Percentiles rank a stretch among this genome's conserved stretches.
Evolutionary conservation across 1,284 basidiomycete species (phyloP).

Genomic region (Tilletia caries): DNA sequence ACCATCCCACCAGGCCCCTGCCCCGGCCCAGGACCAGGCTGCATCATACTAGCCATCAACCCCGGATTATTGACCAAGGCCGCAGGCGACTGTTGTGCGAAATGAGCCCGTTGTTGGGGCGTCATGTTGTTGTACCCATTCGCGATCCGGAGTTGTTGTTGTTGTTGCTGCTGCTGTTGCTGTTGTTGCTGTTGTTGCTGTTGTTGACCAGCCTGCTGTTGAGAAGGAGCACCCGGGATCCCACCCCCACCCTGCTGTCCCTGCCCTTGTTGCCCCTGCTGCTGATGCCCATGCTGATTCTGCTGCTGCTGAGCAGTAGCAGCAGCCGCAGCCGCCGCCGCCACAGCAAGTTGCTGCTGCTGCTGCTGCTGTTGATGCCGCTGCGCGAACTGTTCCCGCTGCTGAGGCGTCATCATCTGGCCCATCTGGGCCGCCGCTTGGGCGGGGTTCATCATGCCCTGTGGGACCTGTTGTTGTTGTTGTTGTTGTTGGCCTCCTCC

Average conservation of each 20-base stretch:
- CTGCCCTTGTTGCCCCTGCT: no score
- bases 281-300: not conserved
- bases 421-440: not conserved
- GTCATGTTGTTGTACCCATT: conserved; percentile 13
- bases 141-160: not conserved
- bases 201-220: not conserved
- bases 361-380: conserved; percentile 7
- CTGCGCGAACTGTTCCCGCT: conserved; percentile 5
- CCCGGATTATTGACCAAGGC: conserved; percentile 7
- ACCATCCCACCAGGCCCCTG: not conserved
- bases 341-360: not conserved
- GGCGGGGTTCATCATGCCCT: not conserved
- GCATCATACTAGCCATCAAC: conserved; percentile 13
- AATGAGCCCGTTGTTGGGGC: conserved; percentile 10
- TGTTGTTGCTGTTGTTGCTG: not conserved
- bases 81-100: conserved; percentile 3
- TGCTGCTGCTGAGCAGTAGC: conserved; percentile 10
- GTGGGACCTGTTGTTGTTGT: not conserved
- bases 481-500: not conserved
- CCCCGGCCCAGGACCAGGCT: not conserved
- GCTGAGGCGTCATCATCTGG: not conserved
- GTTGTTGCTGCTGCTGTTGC: not conserved
- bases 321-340: not conserved
- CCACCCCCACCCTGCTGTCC: no score
- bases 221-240: not conserved